A percentile compares a stretch with the other conserved stretches of the same genome.
Conservation (phyloP, 495 filamentous ascomycete genomes). For the Apodospora peruviana region DNA sequence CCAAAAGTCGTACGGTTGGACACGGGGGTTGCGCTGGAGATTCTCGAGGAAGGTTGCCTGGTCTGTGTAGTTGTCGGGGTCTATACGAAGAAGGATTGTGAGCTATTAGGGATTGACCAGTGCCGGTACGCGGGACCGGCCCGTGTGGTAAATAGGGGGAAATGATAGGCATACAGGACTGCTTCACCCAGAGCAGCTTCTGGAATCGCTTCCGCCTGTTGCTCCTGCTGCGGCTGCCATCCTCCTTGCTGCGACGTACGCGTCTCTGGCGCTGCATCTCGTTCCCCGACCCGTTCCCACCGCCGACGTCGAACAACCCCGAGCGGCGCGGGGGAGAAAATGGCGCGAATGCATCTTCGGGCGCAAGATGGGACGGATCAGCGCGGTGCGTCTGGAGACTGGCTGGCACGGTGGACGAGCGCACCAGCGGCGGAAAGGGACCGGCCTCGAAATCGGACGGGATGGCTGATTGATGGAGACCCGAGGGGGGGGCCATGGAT, state of each 20-base stretch:
- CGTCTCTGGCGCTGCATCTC: conserved; percentile 14
- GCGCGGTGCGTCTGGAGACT: conserved; percentile 23
- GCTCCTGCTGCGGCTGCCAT: conserved; percentile 33
- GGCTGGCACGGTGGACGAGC: conserved; percentile 37
- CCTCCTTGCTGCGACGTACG: conserved; percentile 31
- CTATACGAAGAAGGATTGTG: conserved; percentile 32
- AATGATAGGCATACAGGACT: conserved; percentile 62
- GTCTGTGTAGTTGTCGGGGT: conserved; percentile 98
- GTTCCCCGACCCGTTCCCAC: conserved; percentile 25
- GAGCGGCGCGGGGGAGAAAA: conserved; percentile 52
- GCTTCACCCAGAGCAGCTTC: conserved; percentile 96
- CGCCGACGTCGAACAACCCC: conserved; percentile 30
- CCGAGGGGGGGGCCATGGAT: conserved; percentile 33
- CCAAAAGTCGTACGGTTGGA: conserved; percentile 98
- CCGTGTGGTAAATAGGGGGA: neutral
- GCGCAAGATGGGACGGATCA: conserved; percentile 58
- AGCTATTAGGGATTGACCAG: neutral
- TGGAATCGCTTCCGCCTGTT: conserved; percentile 74
- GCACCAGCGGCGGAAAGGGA: conserved; percentile 24
- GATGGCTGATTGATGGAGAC: conserved; percentile 24
- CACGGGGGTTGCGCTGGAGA: conserved; percentile 88
- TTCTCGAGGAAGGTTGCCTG: conserved; percentile 93
- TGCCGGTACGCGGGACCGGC: neutral
- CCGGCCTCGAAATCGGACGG: conserved; percentile 21
- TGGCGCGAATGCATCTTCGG: conserved; percentile 76